These are phyloP conservation scores for Fusarium nematophilum DNA, from an alignment of 2,329 filamentous ascomycete species.

Conservation along the genomic window DNA sequence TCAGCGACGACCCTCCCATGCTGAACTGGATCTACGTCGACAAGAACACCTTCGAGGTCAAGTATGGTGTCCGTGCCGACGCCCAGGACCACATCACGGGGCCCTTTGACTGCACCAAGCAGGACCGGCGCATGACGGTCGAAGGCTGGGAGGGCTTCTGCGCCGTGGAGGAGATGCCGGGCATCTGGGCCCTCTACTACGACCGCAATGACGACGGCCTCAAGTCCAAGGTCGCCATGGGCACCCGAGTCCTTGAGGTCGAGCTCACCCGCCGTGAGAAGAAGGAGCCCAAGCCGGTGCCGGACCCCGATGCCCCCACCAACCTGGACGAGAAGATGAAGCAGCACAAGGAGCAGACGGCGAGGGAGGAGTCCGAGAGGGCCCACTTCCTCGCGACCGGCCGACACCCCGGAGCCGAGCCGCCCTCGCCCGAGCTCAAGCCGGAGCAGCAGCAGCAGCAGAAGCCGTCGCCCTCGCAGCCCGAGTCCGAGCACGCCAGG, in stretches of 20 bases:
- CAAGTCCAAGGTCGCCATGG: conserved; percentile 56
- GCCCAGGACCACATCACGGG: conserved; percentile 59
- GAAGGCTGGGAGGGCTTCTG: conserved; percentile 63
- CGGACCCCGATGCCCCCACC: conserved; percentile 30
- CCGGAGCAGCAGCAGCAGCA: conserved; percentile 21
- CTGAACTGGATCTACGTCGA: conserved; percentile 64
- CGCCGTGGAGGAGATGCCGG: conserved; percentile 56
- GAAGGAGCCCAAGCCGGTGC: conserved; percentile 42
- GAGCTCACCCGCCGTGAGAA: conserved; percentile 65
- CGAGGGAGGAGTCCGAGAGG: conserved; percentile 35
- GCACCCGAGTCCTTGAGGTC: conserved; percentile 64
- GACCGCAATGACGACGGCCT: conserved; percentile 60
- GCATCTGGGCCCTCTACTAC: conserved; percentile 61
- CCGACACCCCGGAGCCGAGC: conserved; percentile 28
- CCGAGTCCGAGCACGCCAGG: conserved; percentile 30
- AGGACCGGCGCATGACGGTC: conserved; percentile 62
- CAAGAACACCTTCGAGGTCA: conserved; percentile 57
- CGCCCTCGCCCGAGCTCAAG: conserved; percentile 7
- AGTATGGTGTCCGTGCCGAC: conserved; percentile 57
- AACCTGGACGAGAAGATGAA: conserved; percentile 47
- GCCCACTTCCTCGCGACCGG: conserved; percentile 36
- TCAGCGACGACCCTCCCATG: conserved; percentile 60
- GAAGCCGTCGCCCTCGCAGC: conserved; percentile 4
- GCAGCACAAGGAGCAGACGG: conserved; percentile 41
- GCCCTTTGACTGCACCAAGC: conserved; percentile 63